Evolutionary conservation across 2,329 filamentous ascomycete species (phyloP).

Genomic region (Torrubiella hemipterigena): DNA sequence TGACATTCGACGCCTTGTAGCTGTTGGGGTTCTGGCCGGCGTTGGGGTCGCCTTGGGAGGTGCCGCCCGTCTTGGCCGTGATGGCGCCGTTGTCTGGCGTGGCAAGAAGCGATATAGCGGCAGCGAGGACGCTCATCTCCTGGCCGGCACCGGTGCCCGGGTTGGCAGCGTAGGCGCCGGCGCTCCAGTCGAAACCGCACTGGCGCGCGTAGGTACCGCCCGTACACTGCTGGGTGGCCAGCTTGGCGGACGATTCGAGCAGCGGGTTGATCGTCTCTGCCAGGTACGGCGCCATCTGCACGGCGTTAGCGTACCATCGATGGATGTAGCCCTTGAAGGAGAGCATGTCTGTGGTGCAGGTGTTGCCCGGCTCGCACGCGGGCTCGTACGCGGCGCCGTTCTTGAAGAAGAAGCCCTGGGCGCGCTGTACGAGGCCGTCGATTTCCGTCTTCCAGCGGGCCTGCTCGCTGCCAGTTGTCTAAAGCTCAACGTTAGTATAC

Average conservation of each 20-base stretch:
- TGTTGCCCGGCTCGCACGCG: slow-evolving; percentile 17
- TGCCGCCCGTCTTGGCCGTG: slow-evolving; percentile 37
- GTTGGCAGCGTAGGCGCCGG: slow-evolving; percentile 37
- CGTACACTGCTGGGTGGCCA: slow-evolving; percentile 42
- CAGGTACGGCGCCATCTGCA: slow-evolving; percentile 42
- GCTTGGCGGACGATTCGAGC: slow-evolving; percentile 37
- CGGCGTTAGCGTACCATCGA: slow-evolving; percentile 41
- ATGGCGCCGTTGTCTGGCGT: slow-evolving; percentile 25
- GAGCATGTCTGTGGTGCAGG: slow-evolving; percentile 61
- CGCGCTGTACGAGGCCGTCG: neutral
- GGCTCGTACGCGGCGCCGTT: slow-evolving; percentile 36
- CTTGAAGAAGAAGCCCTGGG: neutral
- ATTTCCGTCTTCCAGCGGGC: neutral
- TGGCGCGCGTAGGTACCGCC: slow-evolving; percentile 33
- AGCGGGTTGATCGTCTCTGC: slow-evolving; percentile 34
- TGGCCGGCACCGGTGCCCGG: slow-evolving; percentile 50
- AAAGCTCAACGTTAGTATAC: neutral
- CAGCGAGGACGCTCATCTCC: slow-evolving; percentile 44
- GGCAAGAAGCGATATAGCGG: slow-evolving; percentile 41
- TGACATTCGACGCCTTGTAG: too few relatives aligned
- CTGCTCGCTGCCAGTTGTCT: neutral
- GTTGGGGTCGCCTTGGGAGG: too few relatives aligned
- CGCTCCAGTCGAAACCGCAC: slow-evolving; percentile 44
- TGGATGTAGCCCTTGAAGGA: slow-evolving; percentile 56
- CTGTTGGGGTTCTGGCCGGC: too few relatives aligned